A percentile compares a stretch with the other conserved stretches of the same genome.
Conservation (phyloP, 352 stramenopile genomes). For the Phytophthora vignae region DNA sequence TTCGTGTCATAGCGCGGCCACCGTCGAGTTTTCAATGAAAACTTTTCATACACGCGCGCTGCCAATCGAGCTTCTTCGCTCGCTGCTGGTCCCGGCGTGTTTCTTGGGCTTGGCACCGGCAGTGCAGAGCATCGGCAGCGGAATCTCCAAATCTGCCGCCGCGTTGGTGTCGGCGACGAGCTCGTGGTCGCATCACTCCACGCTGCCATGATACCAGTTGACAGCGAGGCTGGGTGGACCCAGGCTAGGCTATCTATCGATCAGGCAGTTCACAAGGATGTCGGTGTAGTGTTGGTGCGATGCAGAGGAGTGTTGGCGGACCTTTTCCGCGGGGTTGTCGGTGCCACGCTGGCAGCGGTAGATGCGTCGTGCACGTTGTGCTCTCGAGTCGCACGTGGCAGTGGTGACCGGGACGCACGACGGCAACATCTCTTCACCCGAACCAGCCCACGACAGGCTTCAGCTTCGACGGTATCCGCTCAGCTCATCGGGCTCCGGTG, state of each 20-base stretch:
- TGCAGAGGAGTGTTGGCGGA: not conserved
- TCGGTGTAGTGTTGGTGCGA: not conserved
- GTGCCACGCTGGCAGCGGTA: conserved; percentile 3
- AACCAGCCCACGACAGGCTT: conserved; percentile 36
- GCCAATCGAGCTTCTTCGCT: conserved; percentile 8
- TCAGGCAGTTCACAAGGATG: too few species aligned
- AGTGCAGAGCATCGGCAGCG: conserved; percentile 7
- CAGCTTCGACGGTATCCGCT: conserved; percentile 24
- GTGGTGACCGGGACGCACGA: conserved; percentile 5
- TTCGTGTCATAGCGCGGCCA: not conserved
- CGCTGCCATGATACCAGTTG: too few species aligned
- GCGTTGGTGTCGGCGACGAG: not conserved
- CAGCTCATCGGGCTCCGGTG: not conserved
- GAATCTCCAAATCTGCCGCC: conserved; percentile 4
- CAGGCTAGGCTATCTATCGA: too few species aligned
- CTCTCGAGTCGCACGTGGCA: conserved; percentile 15
- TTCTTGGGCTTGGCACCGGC: conserved; percentile 28
- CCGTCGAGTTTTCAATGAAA: too few species aligned
- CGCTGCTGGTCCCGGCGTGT: conserved; percentile 6
- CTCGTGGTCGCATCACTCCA: not conserved
- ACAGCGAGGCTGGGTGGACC: too few species aligned
- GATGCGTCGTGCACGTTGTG: conserved; percentile 27
- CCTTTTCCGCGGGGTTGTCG: not conserved
- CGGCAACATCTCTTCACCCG: conserved; percentile 24
- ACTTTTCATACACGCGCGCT: conserved; percentile 21